A percentile compares a stretch with the other conserved stretches of the same genome.
Evolutionary conservation across 495 filamentous ascomycete genomes (phyloP).

Genomic region (Sphaerosporella brunnea): DNA sequence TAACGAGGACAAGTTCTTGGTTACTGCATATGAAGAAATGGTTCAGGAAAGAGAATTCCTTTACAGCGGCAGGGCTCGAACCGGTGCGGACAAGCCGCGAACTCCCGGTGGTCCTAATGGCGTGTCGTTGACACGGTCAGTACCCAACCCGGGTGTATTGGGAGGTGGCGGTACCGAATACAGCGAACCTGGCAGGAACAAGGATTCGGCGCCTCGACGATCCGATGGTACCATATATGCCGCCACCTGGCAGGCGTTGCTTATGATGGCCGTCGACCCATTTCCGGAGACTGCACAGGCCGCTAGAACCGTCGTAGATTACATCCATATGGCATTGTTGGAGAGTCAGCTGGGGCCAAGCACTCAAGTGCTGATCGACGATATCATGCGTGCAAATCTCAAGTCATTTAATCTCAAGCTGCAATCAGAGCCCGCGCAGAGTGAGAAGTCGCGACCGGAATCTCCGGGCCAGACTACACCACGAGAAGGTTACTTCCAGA

Average conservation of each 20-base stretch:
- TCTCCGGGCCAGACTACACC: conserved; percentile 30
- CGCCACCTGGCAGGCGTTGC: conserved; percentile 80
- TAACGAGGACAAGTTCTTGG: conserved; percentile 81
- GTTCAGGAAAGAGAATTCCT: conserved; percentile 58
- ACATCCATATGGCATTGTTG: conserved; percentile 57
- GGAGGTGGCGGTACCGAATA: conserved; percentile 9
- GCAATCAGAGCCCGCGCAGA: conserved; percentile 31
- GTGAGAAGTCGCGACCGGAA: conserved; percentile 33
- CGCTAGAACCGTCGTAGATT: conserved; percentile 64
- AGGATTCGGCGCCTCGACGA: conserved; percentile 30
- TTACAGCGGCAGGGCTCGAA: conserved; percentile 12
- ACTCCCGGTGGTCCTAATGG: neutral
- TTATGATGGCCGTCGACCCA: conserved; percentile 80
- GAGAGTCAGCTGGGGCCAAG: conserved; percentile 54
- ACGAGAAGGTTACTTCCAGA: conserved; percentile 45
- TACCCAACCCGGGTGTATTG: conserved; percentile 15
- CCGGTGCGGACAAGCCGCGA: neutral
- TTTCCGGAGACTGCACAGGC: conserved; percentile 83
- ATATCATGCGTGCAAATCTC: conserved; percentile 40
- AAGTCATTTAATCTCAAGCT: conserved; percentile 23
- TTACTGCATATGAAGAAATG: conserved; percentile 81
- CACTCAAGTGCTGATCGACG: conserved; percentile 55
- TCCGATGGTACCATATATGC: conserved; percentile 79
- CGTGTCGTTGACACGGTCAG: conserved; percentile 7
- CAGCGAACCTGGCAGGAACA: conserved; percentile 14